Evolutionary conservation across 148 eudicot genomes (phyloP).

Genomic region (Chenopodium berlandieri): DNA sequence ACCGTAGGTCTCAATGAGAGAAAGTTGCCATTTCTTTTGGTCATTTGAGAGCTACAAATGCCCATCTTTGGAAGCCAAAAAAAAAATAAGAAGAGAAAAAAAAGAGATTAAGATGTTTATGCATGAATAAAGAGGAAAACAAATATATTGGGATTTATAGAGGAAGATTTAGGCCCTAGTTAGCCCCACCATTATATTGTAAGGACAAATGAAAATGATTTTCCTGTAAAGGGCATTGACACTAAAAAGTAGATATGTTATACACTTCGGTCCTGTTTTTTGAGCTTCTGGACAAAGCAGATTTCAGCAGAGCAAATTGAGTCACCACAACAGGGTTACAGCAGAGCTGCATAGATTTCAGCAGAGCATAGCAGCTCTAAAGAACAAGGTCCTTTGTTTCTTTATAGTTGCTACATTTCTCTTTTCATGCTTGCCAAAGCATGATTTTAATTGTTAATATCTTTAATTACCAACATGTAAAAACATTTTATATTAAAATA

Average conservation of each 20-base stretch:
- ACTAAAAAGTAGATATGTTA: not conserved
- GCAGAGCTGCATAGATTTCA: too few relatives aligned
- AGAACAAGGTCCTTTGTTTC: too few relatives aligned
- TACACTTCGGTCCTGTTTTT: too few relatives aligned
- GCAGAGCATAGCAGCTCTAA: too few relatives aligned
- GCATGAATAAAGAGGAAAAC: not conserved
- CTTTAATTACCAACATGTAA: too few relatives aligned
- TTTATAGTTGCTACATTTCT: too few relatives aligned
- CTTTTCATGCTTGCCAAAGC: too few relatives aligned
- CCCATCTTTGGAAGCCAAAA: conserved; percentile 18
- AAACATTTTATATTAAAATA: too few relatives aligned
- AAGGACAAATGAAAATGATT: conserved; percentile 13
- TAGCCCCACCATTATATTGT: conserved; percentile 22
- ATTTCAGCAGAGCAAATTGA: too few relatives aligned
- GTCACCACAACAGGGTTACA: too few relatives aligned
- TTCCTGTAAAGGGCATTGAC: conserved; percentile 1
- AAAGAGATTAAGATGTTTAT: not conserved
- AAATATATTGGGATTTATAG: conserved; percentile 21
- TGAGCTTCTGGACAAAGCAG: too few relatives aligned
- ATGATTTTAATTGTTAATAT: too few relatives aligned
- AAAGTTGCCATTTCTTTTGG: conserved; percentile 27
- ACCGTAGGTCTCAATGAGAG: conserved; percentile 34
- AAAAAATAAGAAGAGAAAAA: not conserved
- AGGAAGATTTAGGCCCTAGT: conserved; percentile 4
- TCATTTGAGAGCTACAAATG: conserved; percentile 36